A percentile compares a stretch with the other conserved stretches of the same genome.
Conservation (phyloP, 2,329 filamentous ascomycete genomes). For the Ophiostoma sp. region DNA sequence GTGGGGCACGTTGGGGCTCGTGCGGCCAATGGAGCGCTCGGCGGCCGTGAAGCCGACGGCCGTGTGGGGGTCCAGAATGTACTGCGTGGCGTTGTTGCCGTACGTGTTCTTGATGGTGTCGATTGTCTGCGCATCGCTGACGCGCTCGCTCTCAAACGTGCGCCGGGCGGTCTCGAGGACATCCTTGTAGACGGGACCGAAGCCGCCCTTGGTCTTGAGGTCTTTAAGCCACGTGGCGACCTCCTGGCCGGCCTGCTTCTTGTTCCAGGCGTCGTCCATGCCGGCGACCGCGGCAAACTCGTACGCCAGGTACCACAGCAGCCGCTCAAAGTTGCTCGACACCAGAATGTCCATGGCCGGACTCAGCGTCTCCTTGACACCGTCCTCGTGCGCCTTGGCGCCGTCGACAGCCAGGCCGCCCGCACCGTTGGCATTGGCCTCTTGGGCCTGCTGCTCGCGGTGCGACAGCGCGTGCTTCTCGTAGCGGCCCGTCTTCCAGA, state of each 20-base stretch:
- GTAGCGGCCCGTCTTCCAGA: conserved; percentile 88
- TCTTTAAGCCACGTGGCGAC: conserved; percentile 76
- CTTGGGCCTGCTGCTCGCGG: conserved; percentile 30
- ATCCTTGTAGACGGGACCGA: conserved; percentile 71
- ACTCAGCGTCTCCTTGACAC: conserved; percentile 86
- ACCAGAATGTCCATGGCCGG: conserved; percentile 98
- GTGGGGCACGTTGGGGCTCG: conserved; percentile 58
- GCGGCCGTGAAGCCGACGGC: conserved; percentile 83
- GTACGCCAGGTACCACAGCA: conserved; percentile 90
- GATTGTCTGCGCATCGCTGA: conserved; percentile 66
- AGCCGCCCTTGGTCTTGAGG: conserved; percentile 79
- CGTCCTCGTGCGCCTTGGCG: conserved; percentile 37
- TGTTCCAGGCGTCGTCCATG: conserved; percentile 66
- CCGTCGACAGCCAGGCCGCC: conserved; percentile 37
- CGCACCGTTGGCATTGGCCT: conserved; percentile 38
- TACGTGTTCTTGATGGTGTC: conserved; percentile 63
- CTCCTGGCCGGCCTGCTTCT: conserved; percentile 70
- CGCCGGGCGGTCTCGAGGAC: conserved; percentile 69
- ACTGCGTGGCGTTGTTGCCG: conserved; percentile 43
- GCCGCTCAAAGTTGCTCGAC: conserved; percentile 91
- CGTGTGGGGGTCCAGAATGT: conserved; percentile 90
- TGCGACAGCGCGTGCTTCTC: conserved; percentile 67
- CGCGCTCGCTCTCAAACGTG: conserved; percentile 79
- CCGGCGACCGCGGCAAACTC: conserved; percentile 57
- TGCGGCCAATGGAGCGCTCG: conserved; percentile 63